Evolutionary conservation across 345 rosid species (phyloP).

Genomic region (Euphorbia peplus): DNA sequence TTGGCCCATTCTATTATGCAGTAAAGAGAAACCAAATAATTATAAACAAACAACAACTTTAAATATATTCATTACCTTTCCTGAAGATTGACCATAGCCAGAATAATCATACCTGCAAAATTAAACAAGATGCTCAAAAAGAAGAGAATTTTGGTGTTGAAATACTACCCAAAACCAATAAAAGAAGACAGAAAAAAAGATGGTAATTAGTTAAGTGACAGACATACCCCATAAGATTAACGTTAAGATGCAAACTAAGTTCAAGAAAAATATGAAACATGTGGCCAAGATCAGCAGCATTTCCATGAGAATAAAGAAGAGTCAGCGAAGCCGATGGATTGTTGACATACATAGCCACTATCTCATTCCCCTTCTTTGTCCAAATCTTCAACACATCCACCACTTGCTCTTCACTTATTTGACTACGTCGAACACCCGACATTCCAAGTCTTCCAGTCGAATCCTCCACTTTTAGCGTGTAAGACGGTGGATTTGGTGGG

Average conservation of each 20-base stretch:
- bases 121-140: no score
- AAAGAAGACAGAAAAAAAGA: no score
- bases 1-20: no score
- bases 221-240: slow-evolving; percentile 81
- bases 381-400: slow-evolving; percentile 59
- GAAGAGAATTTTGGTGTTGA: background rate
- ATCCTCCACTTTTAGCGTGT: slow-evolving; percentile 47
- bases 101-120: slow-evolving; percentile 78
- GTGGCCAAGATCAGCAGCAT: slow-evolving; percentile 89
- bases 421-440: slow-evolving; percentile 40
- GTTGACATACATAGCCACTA: slow-evolving; percentile 60
- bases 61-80: slow-evolving; percentile 54
- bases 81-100: slow-evolving; percentile 85
- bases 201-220: background rate
- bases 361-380: slow-evolving; percentile 72
- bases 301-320: slow-evolving; percentile 84
- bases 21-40: background rate
- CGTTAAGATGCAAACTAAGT: slow-evolving; percentile 68
- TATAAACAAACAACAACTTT: no score
- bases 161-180: no score
- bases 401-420: slow-evolving; percentile 25
- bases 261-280: slow-evolving; percentile 62
- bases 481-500: slow-evolving; percentile 94
- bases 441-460: slow-evolving; percentile 55
- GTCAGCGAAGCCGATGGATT: slow-evolving; percentile 72